Evolutionary conservation across 495 filamentous ascomycete genomes (phyloP).

Genomic region (Lophium mytilinum): DNA sequence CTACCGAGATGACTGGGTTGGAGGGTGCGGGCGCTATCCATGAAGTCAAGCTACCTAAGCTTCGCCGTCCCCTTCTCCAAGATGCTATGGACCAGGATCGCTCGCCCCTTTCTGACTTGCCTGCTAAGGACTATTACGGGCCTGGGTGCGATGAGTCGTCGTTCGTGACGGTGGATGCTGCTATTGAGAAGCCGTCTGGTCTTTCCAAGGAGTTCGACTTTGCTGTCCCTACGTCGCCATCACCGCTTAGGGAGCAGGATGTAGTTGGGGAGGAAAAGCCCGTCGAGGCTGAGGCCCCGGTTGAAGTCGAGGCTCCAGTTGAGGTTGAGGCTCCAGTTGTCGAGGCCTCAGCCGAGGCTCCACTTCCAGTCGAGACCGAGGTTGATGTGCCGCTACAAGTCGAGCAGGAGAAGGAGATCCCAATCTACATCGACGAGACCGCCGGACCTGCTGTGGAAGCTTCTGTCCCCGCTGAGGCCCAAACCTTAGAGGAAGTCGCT

Average conservation of each 20-base stretch:
- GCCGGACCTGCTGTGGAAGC: background rate
- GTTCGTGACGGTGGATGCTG: slow-evolving; percentile 33
- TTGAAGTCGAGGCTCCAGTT: background rate
- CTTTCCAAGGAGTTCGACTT: slow-evolving; percentile 27
- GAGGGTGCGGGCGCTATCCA: background rate
- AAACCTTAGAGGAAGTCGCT: background rate
- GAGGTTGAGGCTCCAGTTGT: background rate
- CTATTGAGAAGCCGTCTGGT: slow-evolving; percentile 17
- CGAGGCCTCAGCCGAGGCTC: no score
- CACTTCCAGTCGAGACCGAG: background rate
- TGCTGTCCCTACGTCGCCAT: background rate
- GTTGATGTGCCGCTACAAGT: background rate
- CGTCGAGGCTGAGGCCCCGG: background rate
- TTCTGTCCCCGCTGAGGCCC: background rate
- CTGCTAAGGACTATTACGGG: slow-evolving; percentile 63
- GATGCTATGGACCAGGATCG: slow-evolving; percentile 51
- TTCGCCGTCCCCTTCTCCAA: slow-evolving; percentile 13
- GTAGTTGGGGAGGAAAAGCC: background rate
- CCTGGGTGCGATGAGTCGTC: slow-evolving; percentile 57
- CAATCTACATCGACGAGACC: slow-evolving; percentile 10
- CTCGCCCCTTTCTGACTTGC: slow-evolving; percentile 61
- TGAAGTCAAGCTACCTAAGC: slow-evolving; percentile 13
- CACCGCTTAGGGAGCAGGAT: slow-evolving; percentile 1
- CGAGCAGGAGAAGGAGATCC: slow-evolving; percentile 5
- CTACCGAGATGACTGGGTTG: slow-evolving; percentile 2